phyloP scores from a whole-genome alignment of 2,329 filamentous ascomycete genomes.

The Fusarium aywerte region DNA sequence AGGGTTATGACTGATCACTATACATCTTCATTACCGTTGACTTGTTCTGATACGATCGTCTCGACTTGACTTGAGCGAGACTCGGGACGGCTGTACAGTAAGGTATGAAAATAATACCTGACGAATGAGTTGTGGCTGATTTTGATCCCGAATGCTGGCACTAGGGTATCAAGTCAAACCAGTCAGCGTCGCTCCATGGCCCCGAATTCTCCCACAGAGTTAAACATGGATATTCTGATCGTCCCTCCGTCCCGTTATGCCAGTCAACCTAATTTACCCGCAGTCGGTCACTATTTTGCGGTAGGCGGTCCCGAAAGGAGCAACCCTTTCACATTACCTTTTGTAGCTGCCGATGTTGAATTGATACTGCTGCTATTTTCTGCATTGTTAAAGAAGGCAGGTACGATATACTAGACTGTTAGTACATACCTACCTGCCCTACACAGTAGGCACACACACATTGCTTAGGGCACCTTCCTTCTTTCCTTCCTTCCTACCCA shows the following conservation, averaged over 20 bases:
- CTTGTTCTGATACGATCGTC: neutral
- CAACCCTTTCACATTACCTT: conserved; percentile 12
- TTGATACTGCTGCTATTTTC: conserved; percentile 6
- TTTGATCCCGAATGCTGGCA: conserved; percentile 14
- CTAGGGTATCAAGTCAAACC: conserved; percentile 27
- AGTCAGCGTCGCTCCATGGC: conserved; percentile 34
- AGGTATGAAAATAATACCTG: conserved; percentile 10
- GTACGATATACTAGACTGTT: neutral
- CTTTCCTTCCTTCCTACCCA: neutral
- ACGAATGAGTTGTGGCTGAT: conserved; percentile 32
- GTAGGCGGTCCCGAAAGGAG: conserved; percentile 33
- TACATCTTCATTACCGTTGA: neutral
- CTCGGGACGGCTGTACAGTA: conserved; percentile 12
- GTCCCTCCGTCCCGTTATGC: conserved; percentile 36
- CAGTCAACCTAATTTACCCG: conserved; percentile 36
- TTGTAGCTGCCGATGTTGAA: neutral
- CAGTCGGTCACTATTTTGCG: conserved; percentile 9
- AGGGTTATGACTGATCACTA: conserved; percentile 7
- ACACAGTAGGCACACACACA: no score
- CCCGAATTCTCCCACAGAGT: conserved; percentile 42
- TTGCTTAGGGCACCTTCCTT: conserved; percentile 10
- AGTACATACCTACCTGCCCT: neutral
- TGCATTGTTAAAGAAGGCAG: conserved; percentile 13
- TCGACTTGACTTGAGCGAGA: conserved; percentile 24
- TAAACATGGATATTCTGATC: conserved; percentile 39